Base-by-base conservation (phyloP, 108 stramenopile species). In the Skeletonema menzelii region DNA sequence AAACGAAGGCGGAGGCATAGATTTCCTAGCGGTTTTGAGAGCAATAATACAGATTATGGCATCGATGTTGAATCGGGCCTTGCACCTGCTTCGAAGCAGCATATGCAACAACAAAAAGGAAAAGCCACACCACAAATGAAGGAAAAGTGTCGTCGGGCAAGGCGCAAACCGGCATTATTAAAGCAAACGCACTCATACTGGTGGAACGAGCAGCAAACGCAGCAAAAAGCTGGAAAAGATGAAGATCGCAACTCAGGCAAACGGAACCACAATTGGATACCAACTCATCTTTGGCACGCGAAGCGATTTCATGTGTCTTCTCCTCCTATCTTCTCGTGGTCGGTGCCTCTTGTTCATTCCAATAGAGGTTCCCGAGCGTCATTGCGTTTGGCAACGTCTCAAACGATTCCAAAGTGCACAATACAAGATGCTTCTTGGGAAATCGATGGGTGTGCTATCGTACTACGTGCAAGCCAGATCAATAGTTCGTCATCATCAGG, bases 281-380 rank as follows among this genome's bases (percentile, higher is more conserved):
- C 82, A 20, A 92, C 91, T 27, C 93, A 95, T 46, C 44, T 88
- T 6, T 95, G 93, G 93, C 91, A 95, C 65, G 82, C 88, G 32
- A 92, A 95, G 76, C 85, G 93, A 42, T 95, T 95, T 82, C 91
- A 89, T 40, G 87, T 91, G 73, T 62, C 68, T 27, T 30, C 69
- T 28, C 27, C 47, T 38, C 65, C 56, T 1, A 66, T 91, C 59
- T 86, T 78, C 77, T 77, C 84, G 26, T 92, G 88, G 93, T 63
- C 75, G 6, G 72, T 95, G 26, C 93, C 93, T 20, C 59, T 95
- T 27, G 58, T 79, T 32, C 89, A 95, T 71, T 77, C 76, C 34
- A 88, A 90, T 72, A 88, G 93, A 46, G 93, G 93, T 32, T 70
- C 86, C 17, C 66, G 84, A 22, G 93, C 93, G 14, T 80, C 87